Base-by-base conservation (phyloP, 495 filamentous ascomycete species). In the Hamigera avellanea region DNA sequence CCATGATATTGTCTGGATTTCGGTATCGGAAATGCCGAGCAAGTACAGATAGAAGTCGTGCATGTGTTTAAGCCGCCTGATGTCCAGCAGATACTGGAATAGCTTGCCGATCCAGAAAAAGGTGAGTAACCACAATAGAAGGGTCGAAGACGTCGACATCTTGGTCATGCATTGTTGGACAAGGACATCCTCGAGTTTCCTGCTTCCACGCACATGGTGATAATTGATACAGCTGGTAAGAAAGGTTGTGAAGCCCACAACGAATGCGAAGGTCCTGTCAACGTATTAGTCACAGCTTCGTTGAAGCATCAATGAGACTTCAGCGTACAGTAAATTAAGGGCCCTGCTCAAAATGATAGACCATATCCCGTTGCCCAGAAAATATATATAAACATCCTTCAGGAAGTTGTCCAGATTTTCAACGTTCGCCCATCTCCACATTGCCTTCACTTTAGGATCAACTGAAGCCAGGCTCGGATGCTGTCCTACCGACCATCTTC, bases 1-100 rank as follows among this genome's bases (percentile, higher is more conserved):
- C 91, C 91, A 98, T 6, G 86, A 85, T 21, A 96, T 80, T 0
- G 88, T 95, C 58, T 96, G 93, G 51, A 98, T 93, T 42, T 98
- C 93, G 14, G 75, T 64, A 46, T 96, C 93, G 2, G 84, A 83
- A 21, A 98, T 80, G 19, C 81, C 79, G 12, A 98, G 73, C 6
- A 95, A 69, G 50, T 95, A 75, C 27, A 74, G 59, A 57, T 86
- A 98, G 57, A 96, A 98, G 55, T 91, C 79, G 47, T 87, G 86
- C 57, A 94, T 76, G 19, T 83, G 69, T 44, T 73, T 64, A 12
- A 96, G 70, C 14, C 79, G 72, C 13, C 79, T 80, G 23, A 89
- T 67, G 43, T 86, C 84, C n/a, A 81, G 52, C 26, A 89, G 39
- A 45, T 78, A 81, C 42, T 81, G 76, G 35, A 87, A 78, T 14